Evolutionary conservation across 345 rosid species (phyloP).

Genomic region (Salix caprea): DNA sequence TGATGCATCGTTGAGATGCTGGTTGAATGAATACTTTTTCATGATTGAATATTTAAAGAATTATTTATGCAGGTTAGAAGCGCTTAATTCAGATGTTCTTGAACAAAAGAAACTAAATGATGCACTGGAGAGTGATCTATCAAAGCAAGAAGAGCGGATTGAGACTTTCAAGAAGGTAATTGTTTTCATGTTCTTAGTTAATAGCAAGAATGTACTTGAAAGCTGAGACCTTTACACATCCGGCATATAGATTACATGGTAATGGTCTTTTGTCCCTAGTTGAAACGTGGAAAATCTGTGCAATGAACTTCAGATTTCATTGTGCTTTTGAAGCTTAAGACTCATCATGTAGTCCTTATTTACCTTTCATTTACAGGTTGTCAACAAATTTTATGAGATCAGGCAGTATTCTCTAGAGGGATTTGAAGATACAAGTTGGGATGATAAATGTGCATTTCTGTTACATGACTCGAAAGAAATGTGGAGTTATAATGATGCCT

Average conservation of each 20-base stretch:
- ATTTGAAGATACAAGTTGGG: conserved; percentile 45
- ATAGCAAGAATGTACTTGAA: conserved; percentile 2
- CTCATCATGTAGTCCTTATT: conserved; percentile 2
- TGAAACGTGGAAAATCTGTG: background rate
- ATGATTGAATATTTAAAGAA: conserved; percentile 9
- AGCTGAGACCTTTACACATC: background rate
- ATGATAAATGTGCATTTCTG: conserved; percentile 64
- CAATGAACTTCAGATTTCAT: background rate
- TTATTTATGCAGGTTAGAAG: conserved; percentile 59
- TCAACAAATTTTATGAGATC: conserved; percentile 65
- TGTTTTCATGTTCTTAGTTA: background rate
- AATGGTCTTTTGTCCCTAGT: background rate
- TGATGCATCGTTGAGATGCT: background rate
- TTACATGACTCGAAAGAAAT: conserved; percentile 62
- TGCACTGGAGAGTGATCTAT: conserved; percentile 49
- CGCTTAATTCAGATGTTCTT: conserved; percentile 51
- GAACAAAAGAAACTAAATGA: conserved; percentile 57
- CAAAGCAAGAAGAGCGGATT: conserved; percentile 56
- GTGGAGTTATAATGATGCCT: conserved; percentile 81
- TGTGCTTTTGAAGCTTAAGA: background rate
- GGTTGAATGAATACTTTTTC: background rate
- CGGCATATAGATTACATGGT: background rate
- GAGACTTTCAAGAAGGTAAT: conserved; percentile 56
- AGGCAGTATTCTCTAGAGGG: conserved; percentile 49
- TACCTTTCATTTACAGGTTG: conserved; percentile 43